phyloP scores from a whole-genome alignment of 495 filamentous ascomycete species.

The Beverwykella pulmonaria region DNA sequence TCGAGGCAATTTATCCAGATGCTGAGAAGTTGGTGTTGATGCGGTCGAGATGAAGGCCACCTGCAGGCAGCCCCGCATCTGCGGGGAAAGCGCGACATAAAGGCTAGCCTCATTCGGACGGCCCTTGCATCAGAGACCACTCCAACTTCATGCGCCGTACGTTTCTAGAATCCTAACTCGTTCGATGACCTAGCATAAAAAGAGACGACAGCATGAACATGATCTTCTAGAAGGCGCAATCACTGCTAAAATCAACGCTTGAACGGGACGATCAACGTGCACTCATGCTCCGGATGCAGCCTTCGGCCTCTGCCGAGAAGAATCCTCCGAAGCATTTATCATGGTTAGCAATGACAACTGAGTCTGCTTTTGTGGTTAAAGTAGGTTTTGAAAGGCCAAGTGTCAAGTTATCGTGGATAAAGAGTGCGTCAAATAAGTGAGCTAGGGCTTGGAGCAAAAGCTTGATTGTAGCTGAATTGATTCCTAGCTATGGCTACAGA shows the following conservation, averaged over 20 bases:
- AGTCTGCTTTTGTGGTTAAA: not conserved
- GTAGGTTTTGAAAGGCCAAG: not conserved
- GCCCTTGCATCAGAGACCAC: slow-evolving; percentile 8
- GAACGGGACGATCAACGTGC: slow-evolving; percentile 7
- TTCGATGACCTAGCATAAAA: slow-evolving; percentile 6
- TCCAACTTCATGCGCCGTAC: slow-evolving; percentile 13
- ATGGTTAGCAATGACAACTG: not conserved
- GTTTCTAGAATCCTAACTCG: slow-evolving; percentile 8
- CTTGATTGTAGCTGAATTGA: not conserved
- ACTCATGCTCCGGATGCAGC: slow-evolving; percentile 21
- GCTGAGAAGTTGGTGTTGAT: slow-evolving; percentile 11
- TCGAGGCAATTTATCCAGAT: slow-evolving; percentile 29
- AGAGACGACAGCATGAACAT: slow-evolving; percentile 1
- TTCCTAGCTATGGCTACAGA: not conserved
- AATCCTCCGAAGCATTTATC: not conserved
- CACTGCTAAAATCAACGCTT: slow-evolving; percentile 15
- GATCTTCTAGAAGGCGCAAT: slow-evolving; percentile 22
- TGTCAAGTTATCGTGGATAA: not conserved
- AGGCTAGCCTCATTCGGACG: slow-evolving; percentile 13
- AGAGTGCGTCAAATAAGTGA: not conserved
- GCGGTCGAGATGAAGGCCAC: slow-evolving; percentile 20
- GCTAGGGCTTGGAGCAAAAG: not conserved
- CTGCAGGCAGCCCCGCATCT: slow-evolving; percentile 4
- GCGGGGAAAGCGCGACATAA: slow-evolving; percentile 19
- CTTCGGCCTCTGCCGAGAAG: slow-evolving; percentile 8